Evolutionary conservation across 2,329 filamentous ascomycete genomes (phyloP).

Genomic region (Polytolypa hystricis): DNA sequence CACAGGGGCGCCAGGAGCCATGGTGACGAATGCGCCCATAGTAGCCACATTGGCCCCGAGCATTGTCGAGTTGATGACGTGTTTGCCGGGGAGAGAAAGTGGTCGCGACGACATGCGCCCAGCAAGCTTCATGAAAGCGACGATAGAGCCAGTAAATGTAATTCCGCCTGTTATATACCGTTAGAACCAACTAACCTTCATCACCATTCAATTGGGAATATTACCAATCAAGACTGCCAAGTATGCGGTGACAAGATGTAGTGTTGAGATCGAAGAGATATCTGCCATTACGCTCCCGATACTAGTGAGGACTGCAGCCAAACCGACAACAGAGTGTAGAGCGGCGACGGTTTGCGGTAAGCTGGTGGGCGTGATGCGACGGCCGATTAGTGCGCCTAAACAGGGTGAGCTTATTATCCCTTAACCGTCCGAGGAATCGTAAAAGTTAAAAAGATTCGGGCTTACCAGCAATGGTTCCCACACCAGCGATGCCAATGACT

Average conservation of each 20-base stretch:
- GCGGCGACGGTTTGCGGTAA: constrained; percentile 84
- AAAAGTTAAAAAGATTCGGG: neutral
- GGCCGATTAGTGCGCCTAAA: constrained; percentile 61
- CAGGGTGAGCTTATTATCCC: constrained; percentile 11
- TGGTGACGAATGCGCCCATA: constrained; percentile 71
- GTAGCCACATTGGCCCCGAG: constrained; percentile 68
- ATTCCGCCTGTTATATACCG: constrained; percentile 60
- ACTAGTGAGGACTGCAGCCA: constrained; percentile 79
- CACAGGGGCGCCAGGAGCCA: constrained; percentile 66
- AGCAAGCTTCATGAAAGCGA: constrained; percentile 78
- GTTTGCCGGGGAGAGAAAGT: constrained; percentile 59
- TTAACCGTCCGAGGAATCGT: neutral
- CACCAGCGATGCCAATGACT: constrained; percentile 62
- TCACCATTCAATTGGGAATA: too few relatives aligned
- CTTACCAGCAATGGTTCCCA: constrained; percentile 55
- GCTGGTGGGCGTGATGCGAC: constrained; percentile 76
- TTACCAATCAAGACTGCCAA: constrained; percentile 69
- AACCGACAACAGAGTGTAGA: constrained; percentile 77
- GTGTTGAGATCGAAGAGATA: constrained; percentile 57
- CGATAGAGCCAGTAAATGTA: constrained; percentile 82
- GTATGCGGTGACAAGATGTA: constrained; percentile 79
- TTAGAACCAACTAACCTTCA: too few relatives aligned
- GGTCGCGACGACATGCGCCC: constrained; percentile 73
- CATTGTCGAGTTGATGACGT: constrained; percentile 63
- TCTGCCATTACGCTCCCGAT: constrained; percentile 75